phyloP scores from a whole-genome alignment of 768 basidiomycete genomes.

The Mycena haematopus region DNA sequence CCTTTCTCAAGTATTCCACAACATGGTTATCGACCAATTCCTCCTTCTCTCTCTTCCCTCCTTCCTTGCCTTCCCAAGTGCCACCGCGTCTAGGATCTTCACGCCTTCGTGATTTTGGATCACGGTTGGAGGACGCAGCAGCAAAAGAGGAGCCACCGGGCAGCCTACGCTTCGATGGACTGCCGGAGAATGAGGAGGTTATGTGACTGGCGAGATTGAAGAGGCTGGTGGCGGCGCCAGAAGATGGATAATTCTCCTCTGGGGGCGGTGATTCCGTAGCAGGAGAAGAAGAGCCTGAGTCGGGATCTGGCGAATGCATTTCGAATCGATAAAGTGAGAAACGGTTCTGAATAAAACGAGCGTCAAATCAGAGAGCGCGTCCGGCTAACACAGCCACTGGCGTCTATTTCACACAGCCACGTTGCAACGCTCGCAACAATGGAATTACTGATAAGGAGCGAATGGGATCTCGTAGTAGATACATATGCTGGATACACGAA shows the following conservation, averaged over 20 bases:
- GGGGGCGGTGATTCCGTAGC: slow-evolving; percentile 51
- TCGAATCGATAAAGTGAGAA: background rate
- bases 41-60: slow-evolving; percentile 59
- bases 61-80: slow-evolving; percentile 41
- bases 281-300: slow-evolving; percentile 49
- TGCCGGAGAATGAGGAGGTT: slow-evolving; percentile 39
- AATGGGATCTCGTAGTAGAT: slow-evolving; percentile 14
- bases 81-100: slow-evolving; percentile 46
- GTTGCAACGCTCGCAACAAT: background rate
- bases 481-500: slow-evolving; percentile 28
- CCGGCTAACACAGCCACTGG: background rate
- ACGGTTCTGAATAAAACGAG: background rate
- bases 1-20: slow-evolving; percentile 63
- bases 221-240: slow-evolving; percentile 30
- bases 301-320: slow-evolving; percentile 45
- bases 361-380: background rate
- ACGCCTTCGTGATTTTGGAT: slow-evolving; percentile 57
- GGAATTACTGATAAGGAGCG: background rate
- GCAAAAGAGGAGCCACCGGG: slow-evolving; percentile 53
- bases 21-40: slow-evolving; percentile 57
- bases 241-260: slow-evolving; percentile 42
- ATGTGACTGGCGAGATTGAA: slow-evolving; percentile 44
- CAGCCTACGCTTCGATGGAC: slow-evolving; percentile 58
- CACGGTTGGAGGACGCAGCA: slow-evolving; percentile 50
- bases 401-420: slow-evolving; percentile 4